These are phyloP conservation scores for Fistulifera solaris DNA, from an alignment of 108 stramenopile species.

Conservation along the genomic window DNA sequence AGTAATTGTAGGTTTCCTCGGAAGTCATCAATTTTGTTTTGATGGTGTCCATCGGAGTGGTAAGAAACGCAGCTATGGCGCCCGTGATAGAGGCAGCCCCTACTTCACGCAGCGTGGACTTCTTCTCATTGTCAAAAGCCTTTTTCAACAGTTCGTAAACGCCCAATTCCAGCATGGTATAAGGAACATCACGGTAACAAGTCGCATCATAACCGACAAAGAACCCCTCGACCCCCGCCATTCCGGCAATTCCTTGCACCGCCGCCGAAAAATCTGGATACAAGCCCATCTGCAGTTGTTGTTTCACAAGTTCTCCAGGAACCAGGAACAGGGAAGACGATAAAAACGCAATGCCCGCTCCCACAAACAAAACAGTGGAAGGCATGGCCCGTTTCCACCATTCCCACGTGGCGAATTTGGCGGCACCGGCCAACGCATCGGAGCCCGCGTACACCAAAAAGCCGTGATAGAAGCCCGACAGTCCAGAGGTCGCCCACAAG, in stretches of 20 bases:
- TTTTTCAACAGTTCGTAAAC: conserved; percentile 36
- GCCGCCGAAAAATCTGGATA: conserved; percentile 9
- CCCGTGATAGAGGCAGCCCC: conserved; percentile 33
- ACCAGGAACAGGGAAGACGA: conserved; percentile 36
- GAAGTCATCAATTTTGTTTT: conserved; percentile 38
- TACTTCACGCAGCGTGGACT: conserved; percentile 13
- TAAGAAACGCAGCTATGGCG: conserved; percentile 27
- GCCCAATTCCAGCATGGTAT: conserved; percentile 51
- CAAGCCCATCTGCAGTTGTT: conserved; percentile 36
- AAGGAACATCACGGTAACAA: conserved; percentile 41
- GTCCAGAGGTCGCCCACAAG: neutral
- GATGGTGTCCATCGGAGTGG: conserved; percentile 39
- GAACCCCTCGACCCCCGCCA: conserved; percentile 19
- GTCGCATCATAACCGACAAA: conserved; percentile 30
- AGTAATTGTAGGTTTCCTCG: conserved; percentile 14
- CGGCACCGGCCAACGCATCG: conserved; percentile 33
- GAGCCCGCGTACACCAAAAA: conserved; percentile 22
- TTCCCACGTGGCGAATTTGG: conserved; percentile 40
- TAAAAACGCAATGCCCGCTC: conserved; percentile 34
- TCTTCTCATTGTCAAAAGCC: neutral
- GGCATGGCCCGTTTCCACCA: conserved; percentile 6
- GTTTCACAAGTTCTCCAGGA: conserved; percentile 52
- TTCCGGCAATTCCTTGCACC: conserved; percentile 11
- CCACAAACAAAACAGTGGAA: conserved; percentile 10
- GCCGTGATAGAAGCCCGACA: conserved; percentile 27